These are phyloP conservation scores for Penicillium frequentans DNA, from an alignment of 2,329 filamentous ascomycete species.

Conservation along the genomic window DNA sequence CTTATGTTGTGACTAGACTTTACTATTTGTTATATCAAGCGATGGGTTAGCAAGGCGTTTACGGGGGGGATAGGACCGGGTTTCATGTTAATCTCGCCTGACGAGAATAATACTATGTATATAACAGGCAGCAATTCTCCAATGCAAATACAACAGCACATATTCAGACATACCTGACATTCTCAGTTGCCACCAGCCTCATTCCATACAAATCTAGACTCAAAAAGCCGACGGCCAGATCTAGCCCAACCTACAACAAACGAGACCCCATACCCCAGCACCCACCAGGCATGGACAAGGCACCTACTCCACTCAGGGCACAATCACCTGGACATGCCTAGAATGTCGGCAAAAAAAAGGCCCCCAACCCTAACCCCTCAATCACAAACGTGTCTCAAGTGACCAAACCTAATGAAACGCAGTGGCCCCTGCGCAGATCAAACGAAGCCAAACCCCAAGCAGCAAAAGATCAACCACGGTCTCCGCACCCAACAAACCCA, in stretches of 20 bases:
- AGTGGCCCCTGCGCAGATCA: conserved; percentile 4
- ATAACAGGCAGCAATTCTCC: background rate
- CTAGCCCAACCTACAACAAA: background rate
- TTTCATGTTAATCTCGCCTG: background rate
- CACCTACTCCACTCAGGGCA: background rate
- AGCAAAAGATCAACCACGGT: background rate
- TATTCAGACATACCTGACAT: background rate
- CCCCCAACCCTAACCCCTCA: background rate
- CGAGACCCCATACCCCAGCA: no score
- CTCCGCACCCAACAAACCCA: background rate
- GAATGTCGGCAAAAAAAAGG: background rate
- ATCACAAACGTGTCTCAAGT: background rate
- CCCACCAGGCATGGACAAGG: background rate
- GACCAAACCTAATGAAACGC: background rate
- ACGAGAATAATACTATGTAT: background rate
- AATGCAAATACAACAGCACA: background rate
- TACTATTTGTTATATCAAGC: background rate
- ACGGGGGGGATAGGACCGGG: background rate
- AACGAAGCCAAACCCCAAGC: background rate
- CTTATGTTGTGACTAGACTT: background rate
- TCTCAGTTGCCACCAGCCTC: background rate
- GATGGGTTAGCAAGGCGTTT: conserved; percentile 8
- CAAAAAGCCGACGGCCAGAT: background rate
- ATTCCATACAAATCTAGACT: background rate
- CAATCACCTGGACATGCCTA: background rate